phyloP scores from a whole-genome alignment of 768 basidiomycete species.

The Gloeopeniophorella convolvens region DNA sequence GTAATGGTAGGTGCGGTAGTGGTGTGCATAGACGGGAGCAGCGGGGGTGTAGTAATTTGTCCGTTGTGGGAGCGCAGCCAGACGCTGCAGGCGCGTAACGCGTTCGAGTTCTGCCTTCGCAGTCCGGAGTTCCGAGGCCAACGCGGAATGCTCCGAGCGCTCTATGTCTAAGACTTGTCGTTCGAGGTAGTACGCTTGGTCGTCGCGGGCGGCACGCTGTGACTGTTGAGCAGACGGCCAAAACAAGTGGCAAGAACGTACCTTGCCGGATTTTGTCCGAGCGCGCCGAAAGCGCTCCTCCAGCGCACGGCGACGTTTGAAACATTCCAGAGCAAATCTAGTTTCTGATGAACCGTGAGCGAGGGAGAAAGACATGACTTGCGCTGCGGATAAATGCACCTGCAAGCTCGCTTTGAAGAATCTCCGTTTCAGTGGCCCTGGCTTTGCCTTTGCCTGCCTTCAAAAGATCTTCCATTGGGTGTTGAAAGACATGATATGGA shows the following conservation, averaged over 20 bases:
- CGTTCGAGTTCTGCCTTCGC: constrained; percentile 61
- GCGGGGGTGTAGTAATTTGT: constrained; percentile 16
- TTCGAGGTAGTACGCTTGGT: constrained; percentile 57
- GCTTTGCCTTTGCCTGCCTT: constrained; percentile 51
- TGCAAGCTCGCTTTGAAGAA: constrained; percentile 42
- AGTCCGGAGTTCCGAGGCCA: constrained; percentile 54
- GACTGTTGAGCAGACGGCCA: neutral
- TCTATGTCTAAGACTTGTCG: constrained; percentile 63
- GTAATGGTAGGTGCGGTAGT: constrained; percentile 58
- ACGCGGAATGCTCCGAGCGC: constrained; percentile 49
- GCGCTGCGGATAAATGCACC: constrained; percentile 33
- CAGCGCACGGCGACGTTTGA: constrained; percentile 48
- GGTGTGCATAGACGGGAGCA: constrained; percentile 33
- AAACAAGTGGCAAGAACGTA: constrained; percentile 27
- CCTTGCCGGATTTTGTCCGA: constrained; percentile 50
- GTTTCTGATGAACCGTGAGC: constrained; percentile 45
- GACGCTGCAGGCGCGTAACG: constrained; percentile 63
- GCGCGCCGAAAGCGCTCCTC: constrained; percentile 52
- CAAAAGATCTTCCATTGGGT: constrained; percentile 60
- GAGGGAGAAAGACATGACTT: neutral
- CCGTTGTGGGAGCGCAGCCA: constrained; percentile 31
- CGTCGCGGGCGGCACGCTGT: constrained; percentile 55
- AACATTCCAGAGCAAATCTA: constrained; percentile 60
- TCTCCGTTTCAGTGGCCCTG: constrained; percentile 42
- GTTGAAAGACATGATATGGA: constrained; percentile 76